phyloP scores from a whole-genome alignment of 495 filamentous ascomycete genomes.

The Penicillium antarcticum region DNA sequence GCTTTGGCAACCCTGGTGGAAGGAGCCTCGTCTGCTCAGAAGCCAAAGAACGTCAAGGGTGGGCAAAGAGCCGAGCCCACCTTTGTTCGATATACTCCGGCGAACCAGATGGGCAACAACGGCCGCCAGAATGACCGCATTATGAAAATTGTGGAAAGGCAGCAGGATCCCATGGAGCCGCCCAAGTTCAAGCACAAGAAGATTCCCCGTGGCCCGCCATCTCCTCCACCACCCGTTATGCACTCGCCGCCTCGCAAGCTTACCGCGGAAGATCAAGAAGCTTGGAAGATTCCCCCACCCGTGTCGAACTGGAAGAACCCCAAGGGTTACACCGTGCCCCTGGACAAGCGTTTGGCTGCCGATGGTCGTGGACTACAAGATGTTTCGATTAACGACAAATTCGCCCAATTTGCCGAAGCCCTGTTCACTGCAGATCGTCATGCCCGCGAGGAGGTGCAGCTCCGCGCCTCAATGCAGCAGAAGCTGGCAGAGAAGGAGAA shows the following conservation, averaged over 20 bases:
- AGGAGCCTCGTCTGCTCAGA: slow-evolving; percentile 86
- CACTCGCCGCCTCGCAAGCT: slow-evolving; percentile 93
- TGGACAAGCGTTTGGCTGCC: slow-evolving; percentile 96
- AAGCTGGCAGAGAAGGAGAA: slow-evolving; percentile 96
- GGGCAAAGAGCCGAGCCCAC: slow-evolving; percentile 78
- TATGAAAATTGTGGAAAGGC: slow-evolving; percentile 95
- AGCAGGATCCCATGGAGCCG: slow-evolving; percentile 96
- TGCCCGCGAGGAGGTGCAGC: slow-evolving; percentile 90
- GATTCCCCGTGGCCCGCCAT: slow-evolving; percentile 91
- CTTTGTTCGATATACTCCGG: slow-evolving; percentile 92
- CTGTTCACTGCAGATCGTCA: slow-evolving; percentile 92
- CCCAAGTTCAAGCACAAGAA: slow-evolving; percentile 99
- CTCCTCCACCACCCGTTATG: slow-evolving; percentile 89
- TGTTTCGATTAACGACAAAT: slow-evolving; percentile 98
- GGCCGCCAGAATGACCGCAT: slow-evolving; percentile 88
- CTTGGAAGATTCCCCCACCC: slow-evolving; percentile 91
- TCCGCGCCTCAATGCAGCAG: slow-evolving; percentile 93
- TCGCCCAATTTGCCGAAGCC: slow-evolving; percentile 92
- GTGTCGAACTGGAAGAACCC: slow-evolving; percentile 99
- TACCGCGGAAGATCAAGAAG: slow-evolving; percentile 95
- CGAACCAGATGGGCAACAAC: slow-evolving; percentile 94
- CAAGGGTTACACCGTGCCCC: slow-evolving; percentile 93
- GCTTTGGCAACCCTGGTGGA: slow-evolving; percentile 79
- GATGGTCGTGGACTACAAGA: slow-evolving; percentile 92
- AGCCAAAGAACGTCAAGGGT: slow-evolving; percentile 89